These are phyloP conservation scores for Suillus decipiens DNA, from an alignment of 768 basidiomycete genomes.

Conservation along the genomic window DNA sequence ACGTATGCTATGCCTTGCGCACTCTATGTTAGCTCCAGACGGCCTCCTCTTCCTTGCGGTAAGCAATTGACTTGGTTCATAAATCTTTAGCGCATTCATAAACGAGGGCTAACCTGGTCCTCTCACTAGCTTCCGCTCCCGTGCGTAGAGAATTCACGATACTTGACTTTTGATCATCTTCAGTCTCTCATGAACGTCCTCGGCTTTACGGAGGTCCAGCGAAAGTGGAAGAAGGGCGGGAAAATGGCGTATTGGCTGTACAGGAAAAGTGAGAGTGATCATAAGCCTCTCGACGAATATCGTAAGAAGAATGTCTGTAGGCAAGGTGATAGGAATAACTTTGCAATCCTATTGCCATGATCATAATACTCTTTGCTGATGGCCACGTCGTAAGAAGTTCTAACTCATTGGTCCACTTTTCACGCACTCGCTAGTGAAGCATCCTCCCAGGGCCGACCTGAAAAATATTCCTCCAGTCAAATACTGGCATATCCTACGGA, in stretches of 20 bases:
- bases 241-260: constrained; percentile 92
- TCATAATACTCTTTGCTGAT: background rate
- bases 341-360: constrained; percentile 50
- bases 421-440: background rate
- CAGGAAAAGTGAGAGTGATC: constrained; percentile 38
- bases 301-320: constrained; percentile 58
- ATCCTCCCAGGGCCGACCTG: background rate
- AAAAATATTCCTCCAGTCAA: background rate
- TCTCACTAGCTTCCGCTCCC: constrained; percentile 73
- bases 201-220: constrained; percentile 63
- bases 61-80: constrained; percentile 28
- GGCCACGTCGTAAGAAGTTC: background rate
- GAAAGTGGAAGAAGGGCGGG: constrained; percentile 64
- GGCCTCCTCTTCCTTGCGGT: constrained; percentile 76
- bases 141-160: constrained; percentile 85
- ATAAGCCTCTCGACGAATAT: constrained; percentile 32
- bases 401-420: background rate
- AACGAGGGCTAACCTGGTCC: constrained; percentile 13
- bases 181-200: constrained; percentile 55
- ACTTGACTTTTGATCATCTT: constrained; percentile 64
- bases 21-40: constrained; percentile 50
- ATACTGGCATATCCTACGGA: background rate
- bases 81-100: background rate
- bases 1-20: constrained; percentile 66
- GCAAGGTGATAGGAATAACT: constrained; percentile 81